Percentiles rank a stretch among this genome's conserved stretches.
phyloP scores from a whole-genome alignment of 2,329 filamentous ascomycete genomes.

The Hymenoscyphus fructigenus region DNA sequence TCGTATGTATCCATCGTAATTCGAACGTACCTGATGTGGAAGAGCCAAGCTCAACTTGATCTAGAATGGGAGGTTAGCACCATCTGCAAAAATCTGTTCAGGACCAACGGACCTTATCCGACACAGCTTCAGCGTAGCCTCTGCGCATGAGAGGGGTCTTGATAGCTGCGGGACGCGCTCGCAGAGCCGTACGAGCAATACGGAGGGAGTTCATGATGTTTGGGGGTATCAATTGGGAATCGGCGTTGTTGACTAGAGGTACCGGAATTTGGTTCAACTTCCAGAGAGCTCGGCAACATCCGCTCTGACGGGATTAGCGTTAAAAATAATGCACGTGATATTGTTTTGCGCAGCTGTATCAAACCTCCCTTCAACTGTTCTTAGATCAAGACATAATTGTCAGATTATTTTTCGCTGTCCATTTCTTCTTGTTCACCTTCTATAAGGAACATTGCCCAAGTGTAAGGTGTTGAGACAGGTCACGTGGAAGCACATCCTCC shows the following conservation, averaged over 20 bases:
- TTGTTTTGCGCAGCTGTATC: rapidly evolving
- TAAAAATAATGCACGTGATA: not conserved
- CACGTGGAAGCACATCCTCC: too few species aligned
- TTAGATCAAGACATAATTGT: too few species aligned
- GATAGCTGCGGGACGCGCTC: constrained; percentile 76
- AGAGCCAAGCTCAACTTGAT: constrained; percentile 98
- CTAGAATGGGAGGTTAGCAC: constrained; percentile 43
- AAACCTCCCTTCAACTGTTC: too few species aligned
- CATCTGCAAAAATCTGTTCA: constrained; percentile 27
- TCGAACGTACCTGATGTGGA: constrained; percentile 86
- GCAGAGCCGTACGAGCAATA: constrained; percentile 84
- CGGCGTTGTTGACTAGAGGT: constrained; percentile 36
- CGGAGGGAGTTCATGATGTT: constrained; percentile 90
- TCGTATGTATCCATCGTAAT: constrained; percentile 10
- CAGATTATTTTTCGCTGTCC: too few species aligned
- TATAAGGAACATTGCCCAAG: too few species aligned
- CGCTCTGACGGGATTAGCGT: constrained; percentile 1
- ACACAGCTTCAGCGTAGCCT: constrained; percentile 84
- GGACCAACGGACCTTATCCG: constrained; percentile 66
- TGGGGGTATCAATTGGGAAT: constrained; percentile 42
- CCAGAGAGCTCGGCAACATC: not conserved
- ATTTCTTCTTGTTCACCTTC: too few species aligned
- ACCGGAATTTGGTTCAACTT: constrained; percentile 21
- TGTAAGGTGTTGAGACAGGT: too few species aligned
- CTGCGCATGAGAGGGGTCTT: constrained; percentile 77